Conservation (phyloP, 78 protist genomes). For the Monosiga brevicollis region DNA sequence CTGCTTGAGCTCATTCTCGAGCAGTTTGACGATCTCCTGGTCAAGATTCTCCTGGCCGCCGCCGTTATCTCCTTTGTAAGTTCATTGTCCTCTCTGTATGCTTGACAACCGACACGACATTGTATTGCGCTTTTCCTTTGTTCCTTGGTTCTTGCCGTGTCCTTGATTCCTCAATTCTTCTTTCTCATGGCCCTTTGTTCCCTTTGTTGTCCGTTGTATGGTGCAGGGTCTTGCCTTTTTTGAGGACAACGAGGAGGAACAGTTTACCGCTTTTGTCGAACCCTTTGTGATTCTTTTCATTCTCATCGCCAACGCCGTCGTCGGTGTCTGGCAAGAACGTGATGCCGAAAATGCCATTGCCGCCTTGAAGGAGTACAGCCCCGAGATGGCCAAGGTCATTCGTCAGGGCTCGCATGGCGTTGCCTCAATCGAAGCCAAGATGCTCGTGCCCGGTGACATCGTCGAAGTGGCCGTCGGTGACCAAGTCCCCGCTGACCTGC, state of each 20-base stretch:
- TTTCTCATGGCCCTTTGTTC: neutral
- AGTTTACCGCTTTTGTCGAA: constrained; percentile 15
- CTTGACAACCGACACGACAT: too few species aligned
- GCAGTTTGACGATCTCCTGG: constrained; percentile 69
- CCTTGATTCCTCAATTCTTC: too few species aligned
- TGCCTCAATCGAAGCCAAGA: neutral
- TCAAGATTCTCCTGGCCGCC: constrained; percentile 57
- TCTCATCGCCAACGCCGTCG: constrained; percentile 51
- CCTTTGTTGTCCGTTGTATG: neutral
- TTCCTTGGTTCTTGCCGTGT: too few species aligned
- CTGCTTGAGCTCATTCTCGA: constrained; percentile 43
- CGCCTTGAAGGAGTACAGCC: constrained; percentile 18
- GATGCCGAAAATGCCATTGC: constrained; percentile 59
- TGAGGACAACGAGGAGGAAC: constrained; percentile 39
- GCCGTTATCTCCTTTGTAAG: constrained; percentile 43
- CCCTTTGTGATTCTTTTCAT: constrained; percentile 29
- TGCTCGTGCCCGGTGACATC: constrained; percentile 57
- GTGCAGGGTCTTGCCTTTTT: constrained; percentile 33
- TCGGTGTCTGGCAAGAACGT: constrained; percentile 63
- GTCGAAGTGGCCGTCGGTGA: constrained; percentile 59
- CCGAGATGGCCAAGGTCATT: constrained; percentile 24
- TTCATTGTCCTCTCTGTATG: too few species aligned
- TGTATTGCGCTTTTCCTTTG: too few species aligned
- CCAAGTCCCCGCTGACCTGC: constrained; percentile 82
- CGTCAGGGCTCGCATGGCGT: constrained; percentile 19